Evolutionary conservation across 495 filamentous ascomycete genomes (phyloP).

Genomic region (Tuber brumale): DNA sequence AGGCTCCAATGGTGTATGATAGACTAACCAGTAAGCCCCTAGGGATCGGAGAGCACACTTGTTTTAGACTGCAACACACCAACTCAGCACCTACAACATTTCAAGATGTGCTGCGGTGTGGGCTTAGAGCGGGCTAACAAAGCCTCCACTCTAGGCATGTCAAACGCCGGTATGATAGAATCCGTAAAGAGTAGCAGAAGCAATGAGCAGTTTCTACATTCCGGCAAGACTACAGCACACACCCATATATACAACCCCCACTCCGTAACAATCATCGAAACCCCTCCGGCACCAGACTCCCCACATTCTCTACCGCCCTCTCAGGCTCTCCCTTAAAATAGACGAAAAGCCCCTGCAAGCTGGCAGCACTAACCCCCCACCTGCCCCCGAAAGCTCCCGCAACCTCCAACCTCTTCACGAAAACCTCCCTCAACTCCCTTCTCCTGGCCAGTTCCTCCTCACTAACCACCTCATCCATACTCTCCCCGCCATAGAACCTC

Average conservation of each 20-base stretch:
- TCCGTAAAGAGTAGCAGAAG: background rate
- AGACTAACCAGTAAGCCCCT: background rate
- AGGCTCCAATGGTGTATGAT: too few relatives aligned
- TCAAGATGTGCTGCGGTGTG: too few relatives aligned
- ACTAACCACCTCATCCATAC: conserved; percentile 53
- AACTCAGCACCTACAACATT: too few relatives aligned
- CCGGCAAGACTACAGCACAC: background rate
- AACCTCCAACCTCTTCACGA: conserved; percentile 49
- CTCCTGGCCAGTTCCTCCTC: conserved; percentile 50
- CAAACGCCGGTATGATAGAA: too few relatives aligned
- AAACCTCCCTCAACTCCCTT: conserved; percentile 51
- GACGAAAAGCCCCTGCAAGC: conserved; percentile 86
- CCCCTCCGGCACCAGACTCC: conserved; percentile 53
- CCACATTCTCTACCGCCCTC: conserved; percentile 74
- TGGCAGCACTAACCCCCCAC: conserved; percentile 69
- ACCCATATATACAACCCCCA: background rate
- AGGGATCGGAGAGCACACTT: too few relatives aligned
- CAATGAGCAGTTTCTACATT: background rate
- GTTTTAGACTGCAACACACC: background rate
- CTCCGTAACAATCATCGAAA: background rate
- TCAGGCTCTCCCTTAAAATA: conserved; percentile 88
- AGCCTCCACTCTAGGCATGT: too few relatives aligned
- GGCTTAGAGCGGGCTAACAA: too few relatives aligned
- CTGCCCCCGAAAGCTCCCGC: conserved; percentile 45
- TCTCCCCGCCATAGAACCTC: conserved; percentile 84